These are phyloP conservation scores for Mentha longifolia DNA, from an alignment of 257 asterid species.

Conservation along the genomic window DNA sequence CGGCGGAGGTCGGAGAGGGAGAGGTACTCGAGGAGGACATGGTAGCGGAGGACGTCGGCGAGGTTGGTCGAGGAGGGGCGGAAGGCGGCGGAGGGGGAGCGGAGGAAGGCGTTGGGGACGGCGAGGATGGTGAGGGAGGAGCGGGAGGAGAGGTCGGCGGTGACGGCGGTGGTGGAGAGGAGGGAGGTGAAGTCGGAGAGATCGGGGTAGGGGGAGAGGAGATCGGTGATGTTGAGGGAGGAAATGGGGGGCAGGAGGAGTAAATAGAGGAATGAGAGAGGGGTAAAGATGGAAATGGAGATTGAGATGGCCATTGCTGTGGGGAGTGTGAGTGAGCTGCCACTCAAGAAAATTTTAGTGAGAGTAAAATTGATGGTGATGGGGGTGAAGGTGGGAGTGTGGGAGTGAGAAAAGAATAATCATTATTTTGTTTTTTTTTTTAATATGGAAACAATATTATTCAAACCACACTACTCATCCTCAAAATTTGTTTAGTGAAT, in stretches of 20 bases:
- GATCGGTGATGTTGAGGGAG: conserved; percentile 56
- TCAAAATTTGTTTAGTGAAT: neutral
- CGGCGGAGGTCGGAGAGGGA: conserved; percentile 64
- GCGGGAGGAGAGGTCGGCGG: conserved; percentile 64
- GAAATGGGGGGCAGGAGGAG: conserved; percentile 52
- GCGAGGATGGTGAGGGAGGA: conserved; percentile 62
- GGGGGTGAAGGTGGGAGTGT: neutral
- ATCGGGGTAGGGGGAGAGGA: conserved; percentile 59
- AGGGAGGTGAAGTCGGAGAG: conserved; percentile 67
- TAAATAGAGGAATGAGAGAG: conserved; percentile 48
- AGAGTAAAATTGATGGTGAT: conserved; percentile 8
- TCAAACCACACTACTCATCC: conserved; percentile 7
- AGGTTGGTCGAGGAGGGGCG: conserved; percentile 50
- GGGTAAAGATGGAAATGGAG: conserved; percentile 60
- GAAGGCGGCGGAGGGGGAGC: conserved; percentile 33
- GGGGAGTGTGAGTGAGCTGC: conserved; percentile 35
- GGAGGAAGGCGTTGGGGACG: conserved; percentile 69
- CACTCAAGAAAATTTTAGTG: conserved; percentile 31
- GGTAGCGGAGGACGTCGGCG: conserved; percentile 82
- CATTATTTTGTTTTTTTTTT: neutral
- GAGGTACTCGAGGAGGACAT: conserved; percentile 74
- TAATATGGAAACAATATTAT: neutral
- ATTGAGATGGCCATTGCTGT: conserved; percentile 55
- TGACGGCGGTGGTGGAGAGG: conserved; percentile 67
- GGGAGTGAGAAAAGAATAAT: neutral